Conservation (phyloP, 257 asterid species). For the Parsonsia alboflavescens region DNA sequence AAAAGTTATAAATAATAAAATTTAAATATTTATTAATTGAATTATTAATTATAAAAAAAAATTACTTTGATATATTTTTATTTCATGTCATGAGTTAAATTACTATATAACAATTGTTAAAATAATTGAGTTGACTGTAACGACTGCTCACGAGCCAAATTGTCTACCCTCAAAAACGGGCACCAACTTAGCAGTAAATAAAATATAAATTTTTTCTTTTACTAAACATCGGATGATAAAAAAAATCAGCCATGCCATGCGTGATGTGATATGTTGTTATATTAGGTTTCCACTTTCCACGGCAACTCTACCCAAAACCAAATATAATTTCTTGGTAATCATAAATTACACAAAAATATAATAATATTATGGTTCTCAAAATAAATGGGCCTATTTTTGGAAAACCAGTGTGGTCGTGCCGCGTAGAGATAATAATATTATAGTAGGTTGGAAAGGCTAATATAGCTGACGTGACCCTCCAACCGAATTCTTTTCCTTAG, state of each 20-base stretch:
- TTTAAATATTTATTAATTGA: too few relatives aligned
- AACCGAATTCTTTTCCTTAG: slow-evolving; percentile 8
- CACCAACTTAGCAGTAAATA: not conserved
- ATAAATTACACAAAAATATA: too few relatives aligned
- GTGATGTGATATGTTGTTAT: not conserved
- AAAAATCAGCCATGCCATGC: not conserved
- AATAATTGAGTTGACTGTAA: slow-evolving; percentile 14
- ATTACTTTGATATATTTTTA: too few relatives aligned
- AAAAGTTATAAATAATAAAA: too few relatives aligned
- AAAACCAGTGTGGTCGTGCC: not conserved
- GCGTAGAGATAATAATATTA: slow-evolving; percentile 15
- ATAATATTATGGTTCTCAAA: not conserved
- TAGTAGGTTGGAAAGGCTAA: slow-evolving; percentile 11
- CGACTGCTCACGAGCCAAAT: slow-evolving; percentile 4
- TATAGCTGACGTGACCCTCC: slow-evolving; percentile 20
- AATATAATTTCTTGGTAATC: too few relatives aligned
- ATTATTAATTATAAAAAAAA: not conserved
- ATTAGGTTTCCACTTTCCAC: not conserved
- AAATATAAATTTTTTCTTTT: not conserved
- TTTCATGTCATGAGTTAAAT: too few relatives aligned
- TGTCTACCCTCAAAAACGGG: not conserved
- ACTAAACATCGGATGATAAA: not conserved
- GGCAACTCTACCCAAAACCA: not conserved
- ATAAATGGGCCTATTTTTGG: slow-evolving; percentile 1
- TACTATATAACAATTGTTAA: not conserved